Conservation (phyloP, 2,329 filamentous ascomycete species). For the Sporothrix variecibatus region DNA sequence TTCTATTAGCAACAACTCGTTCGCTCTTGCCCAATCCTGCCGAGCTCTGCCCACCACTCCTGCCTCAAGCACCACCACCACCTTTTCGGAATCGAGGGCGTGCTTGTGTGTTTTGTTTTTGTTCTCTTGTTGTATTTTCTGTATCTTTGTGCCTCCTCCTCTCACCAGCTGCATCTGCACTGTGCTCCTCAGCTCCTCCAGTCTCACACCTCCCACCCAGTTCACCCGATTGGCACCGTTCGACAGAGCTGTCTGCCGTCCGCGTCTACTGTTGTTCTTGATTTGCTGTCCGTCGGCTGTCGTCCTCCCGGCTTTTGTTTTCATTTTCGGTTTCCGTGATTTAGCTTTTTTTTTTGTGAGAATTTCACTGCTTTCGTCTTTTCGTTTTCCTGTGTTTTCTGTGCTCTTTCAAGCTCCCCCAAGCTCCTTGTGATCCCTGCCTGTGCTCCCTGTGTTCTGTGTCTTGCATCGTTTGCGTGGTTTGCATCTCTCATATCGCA, state of each 20-base stretch:
- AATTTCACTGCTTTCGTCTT: neutral
- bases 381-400: neutral
- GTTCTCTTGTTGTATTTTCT: neutral
- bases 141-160: neutral
- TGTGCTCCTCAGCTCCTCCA: constrained; percentile 6
- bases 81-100: neutral
- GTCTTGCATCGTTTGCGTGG: neutral
- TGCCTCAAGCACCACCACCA: neutral
- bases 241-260: neutral
- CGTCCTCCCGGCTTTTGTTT: neutral
- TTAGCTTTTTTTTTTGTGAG: neutral
- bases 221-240: constrained; percentile 15
- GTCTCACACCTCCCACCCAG: constrained; percentile 10
- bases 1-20: neutral
- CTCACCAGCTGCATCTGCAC: neutral
- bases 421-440: neutral
- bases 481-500: neutral
- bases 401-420: neutral
- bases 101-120: neutral
- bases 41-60: neutral
- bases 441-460: neutral
- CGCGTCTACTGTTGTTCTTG: neutral
- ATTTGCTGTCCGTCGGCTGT: neutral
- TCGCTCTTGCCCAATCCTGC: constrained; percentile 3
- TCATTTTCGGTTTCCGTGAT: neutral